Conservation (phyloP, 164 flowering plant species). For the Warburgia ugandensis region DNA sequence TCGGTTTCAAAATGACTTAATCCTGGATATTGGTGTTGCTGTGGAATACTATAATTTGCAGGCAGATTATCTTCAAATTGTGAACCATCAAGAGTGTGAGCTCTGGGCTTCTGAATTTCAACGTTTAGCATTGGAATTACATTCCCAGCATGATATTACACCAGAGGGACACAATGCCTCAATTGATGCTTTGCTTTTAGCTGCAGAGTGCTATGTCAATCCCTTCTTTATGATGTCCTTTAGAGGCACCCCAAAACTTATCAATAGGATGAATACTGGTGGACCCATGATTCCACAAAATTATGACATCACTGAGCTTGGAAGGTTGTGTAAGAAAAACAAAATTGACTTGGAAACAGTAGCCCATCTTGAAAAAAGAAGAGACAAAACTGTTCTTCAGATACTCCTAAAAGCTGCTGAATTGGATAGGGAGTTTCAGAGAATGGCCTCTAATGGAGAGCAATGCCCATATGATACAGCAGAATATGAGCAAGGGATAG, state of each 20-base stretch:
- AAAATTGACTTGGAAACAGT: conserved; percentile 37
- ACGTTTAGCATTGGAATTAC: conserved; percentile 64
- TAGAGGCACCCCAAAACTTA: conserved; percentile 23
- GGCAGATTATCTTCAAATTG: conserved; percentile 70
- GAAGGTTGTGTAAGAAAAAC: conserved; percentile 26
- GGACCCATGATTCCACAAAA: conserved; percentile 11
- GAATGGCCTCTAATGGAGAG: conserved; percentile 23
- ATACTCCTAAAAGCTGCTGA: conserved; percentile 82
- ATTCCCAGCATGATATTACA: conserved; percentile 48
- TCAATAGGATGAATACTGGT: conserved; percentile 15
- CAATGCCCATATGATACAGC: conserved; percentile 18
- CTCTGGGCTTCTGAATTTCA: conserved; percentile 76
- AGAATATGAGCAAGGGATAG: conserved; percentile 32
- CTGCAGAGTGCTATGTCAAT: conserved; percentile 86
- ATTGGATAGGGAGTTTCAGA: conserved; percentile 42
- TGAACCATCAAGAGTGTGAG: conserved; percentile 58
- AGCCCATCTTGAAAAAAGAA: conserved; percentile 53
- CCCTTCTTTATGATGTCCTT: conserved; percentile 63
- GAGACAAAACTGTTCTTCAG: conserved; percentile 73
- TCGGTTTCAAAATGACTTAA: conserved; percentile 20
- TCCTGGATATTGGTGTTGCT: conserved; percentile 40
- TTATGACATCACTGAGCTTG: conserved; percentile 25
- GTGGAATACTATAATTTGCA: conserved; percentile 51
- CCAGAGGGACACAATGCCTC: conserved; percentile 76
- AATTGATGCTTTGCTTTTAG: conserved; percentile 81